Evolutionary conservation across 2,329 filamentous ascomycete species (phyloP).

Genomic region (Cercospora sp.): DNA sequence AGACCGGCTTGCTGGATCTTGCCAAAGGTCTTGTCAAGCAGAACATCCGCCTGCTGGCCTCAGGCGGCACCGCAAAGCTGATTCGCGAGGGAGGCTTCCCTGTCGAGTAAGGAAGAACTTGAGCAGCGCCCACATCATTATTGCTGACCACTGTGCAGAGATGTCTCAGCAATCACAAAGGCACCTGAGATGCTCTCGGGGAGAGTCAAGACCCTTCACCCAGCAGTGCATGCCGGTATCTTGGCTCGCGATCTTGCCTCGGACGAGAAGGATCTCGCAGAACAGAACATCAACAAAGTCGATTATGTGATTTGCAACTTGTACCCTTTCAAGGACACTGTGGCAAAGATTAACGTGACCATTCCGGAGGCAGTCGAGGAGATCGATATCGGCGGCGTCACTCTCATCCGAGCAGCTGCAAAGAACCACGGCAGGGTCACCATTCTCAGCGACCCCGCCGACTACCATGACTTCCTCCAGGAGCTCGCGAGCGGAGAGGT

Average conservation of each 20-base stretch:
- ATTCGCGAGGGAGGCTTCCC: slow-evolving; percentile 94
- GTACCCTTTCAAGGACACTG: slow-evolving; percentile 98
- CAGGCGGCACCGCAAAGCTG: slow-evolving; percentile 92
- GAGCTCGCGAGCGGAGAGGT: slow-evolving; percentile 87
- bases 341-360: slow-evolving; percentile 95
- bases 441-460: slow-evolving; percentile 88
- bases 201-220: slow-evolving; percentile 92
- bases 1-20: slow-evolving; percentile 90
- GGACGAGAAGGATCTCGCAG: slow-evolving; percentile 93
- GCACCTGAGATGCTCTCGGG: slow-evolving; percentile 96
- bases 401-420: slow-evolving; percentile 89
- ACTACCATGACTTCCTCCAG: slow-evolving; percentile 91
- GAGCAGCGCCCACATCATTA: background rate
- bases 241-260: slow-evolving; percentile 91
- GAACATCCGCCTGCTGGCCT: slow-evolving; percentile 89
- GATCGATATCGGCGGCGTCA: slow-evolving; percentile 97
- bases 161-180: slow-evolving; percentile 92
- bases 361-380: slow-evolving; percentile 96
- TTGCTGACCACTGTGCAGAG: slow-evolving; percentile 54
- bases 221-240: slow-evolving; percentile 74
- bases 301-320: slow-evolving; percentile 97
- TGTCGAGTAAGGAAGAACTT: slow-evolving; percentile 70
- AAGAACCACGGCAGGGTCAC: slow-evolving; percentile 98
- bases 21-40: slow-evolving; percentile 87
- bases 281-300: slow-evolving; percentile 92